phyloP scores from a whole-genome alignment of 73 alveolate species.

The Blepharisma stoltei region DNA sequence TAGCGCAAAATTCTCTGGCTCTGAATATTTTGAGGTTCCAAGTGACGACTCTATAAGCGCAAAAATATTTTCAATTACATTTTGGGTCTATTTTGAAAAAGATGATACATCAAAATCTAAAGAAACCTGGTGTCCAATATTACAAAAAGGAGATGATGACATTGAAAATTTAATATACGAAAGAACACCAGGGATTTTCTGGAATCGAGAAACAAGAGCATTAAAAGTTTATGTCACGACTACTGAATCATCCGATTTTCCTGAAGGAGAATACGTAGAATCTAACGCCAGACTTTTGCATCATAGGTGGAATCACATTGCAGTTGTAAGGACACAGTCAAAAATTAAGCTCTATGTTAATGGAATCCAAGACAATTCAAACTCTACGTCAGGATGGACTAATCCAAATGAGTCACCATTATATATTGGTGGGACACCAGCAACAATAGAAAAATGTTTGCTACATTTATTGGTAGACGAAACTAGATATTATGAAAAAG shows the following conservation, averaged over 20 bases:
- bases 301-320: conserved; percentile 65
- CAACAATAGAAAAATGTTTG: conserved; percentile 52
- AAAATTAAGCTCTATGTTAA: conserved; percentile 58
- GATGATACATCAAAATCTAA: conserved; percentile 9
- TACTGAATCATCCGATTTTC: conserved; percentile 29
- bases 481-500: conserved; percentile 45
- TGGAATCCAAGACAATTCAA: conserved; percentile 66
- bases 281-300: conserved; percentile 48
- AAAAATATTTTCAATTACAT: conserved; percentile 17
- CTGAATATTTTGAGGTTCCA: background rate
- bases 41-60: background rate
- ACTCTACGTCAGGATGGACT: conserved; percentile 40
- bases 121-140: conserved; percentile 43
- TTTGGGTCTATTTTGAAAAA: conserved; percentile 24
- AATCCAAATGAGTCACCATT: conserved; percentile 43
- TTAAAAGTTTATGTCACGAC: conserved; percentile 29
- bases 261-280: conserved; percentile 37
- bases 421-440: conserved; percentile 65
- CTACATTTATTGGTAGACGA: conserved; percentile 58
- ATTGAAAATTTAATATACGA: conserved; percentile 20
- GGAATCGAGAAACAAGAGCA: conserved; percentile 37
- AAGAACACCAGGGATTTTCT: conserved; percentile 44
- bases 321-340: conserved; percentile 40
- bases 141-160: conserved; percentile 54
- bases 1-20: conserved; percentile 19